These are phyloP conservation scores for Pestalotiopsis fici DNA, from an alignment of 2,329 filamentous ascomycete genomes.

Conservation along the genomic window DNA sequence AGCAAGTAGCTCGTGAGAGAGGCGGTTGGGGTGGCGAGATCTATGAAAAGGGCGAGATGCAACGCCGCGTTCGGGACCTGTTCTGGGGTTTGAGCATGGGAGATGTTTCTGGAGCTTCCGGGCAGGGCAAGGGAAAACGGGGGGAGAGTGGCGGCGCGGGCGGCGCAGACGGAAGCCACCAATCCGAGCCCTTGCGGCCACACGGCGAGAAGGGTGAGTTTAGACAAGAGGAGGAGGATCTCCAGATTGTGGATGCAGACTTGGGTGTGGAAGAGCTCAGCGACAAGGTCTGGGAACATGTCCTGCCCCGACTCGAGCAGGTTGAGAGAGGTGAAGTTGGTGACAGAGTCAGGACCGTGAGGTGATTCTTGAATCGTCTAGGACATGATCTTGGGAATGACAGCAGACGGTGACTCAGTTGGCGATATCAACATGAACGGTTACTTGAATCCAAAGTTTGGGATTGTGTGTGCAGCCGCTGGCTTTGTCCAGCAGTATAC, in stretches of 20 bases:
- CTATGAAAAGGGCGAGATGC: constrained; percentile 85
- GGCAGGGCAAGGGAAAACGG: constrained; percentile 11
- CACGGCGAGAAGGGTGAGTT: constrained; percentile 33
- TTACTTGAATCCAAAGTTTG: too few species aligned
- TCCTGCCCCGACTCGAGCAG: constrained; percentile 44
- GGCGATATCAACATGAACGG: too few species aligned
- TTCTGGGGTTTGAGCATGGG: constrained; percentile 63
- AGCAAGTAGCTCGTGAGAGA: constrained; percentile 69
- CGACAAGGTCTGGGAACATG: constrained; percentile 55
- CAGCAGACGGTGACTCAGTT: too few species aligned
- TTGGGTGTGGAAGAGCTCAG: constrained; percentile 57
- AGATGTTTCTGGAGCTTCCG: constrained; percentile 34
- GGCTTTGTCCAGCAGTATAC: too few species aligned
- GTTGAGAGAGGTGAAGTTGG: constrained; percentile 54
- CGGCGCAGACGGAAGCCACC: constrained; percentile 8
- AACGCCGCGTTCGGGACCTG: constrained; percentile 73
- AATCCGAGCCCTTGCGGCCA: neutral
- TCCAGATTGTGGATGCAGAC: constrained; percentile 56
- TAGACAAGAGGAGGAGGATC: constrained; percentile 52
- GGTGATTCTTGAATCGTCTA: neutral
- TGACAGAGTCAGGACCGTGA: constrained; percentile 43
- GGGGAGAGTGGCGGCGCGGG: constrained; percentile 9
- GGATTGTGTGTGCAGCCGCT: too few species aligned
- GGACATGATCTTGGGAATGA: neutral
- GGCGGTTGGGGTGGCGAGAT: constrained; percentile 89